A percentile compares a stretch with the other conserved stretches of the same genome.
Conservation (phyloP, 148 eudicot genomes). For the Rhododendron simsii region DNA sequence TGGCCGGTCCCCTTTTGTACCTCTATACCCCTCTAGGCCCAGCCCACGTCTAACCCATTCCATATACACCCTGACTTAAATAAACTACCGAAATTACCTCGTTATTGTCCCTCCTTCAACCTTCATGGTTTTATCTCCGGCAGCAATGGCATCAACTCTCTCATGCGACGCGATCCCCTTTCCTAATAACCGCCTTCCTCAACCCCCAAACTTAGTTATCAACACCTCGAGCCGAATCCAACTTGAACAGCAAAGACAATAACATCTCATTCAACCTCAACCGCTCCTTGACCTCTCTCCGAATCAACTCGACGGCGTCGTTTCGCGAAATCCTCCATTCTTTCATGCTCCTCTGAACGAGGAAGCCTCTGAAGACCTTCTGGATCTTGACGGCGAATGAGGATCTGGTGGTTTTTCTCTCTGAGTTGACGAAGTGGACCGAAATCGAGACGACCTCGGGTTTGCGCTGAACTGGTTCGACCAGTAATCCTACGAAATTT, state of each 20-base stretch:
- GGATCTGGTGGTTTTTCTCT: not conserved
- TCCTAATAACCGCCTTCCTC: slow-evolving; percentile 44
- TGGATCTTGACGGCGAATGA: slow-evolving; percentile 40
- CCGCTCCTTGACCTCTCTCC: slow-evolving; percentile 37
- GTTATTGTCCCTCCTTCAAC: too few relatives aligned
- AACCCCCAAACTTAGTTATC: slow-evolving; percentile 44
- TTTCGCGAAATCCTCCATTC: slow-evolving; percentile 29
- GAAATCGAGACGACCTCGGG: slow-evolving; percentile 32
- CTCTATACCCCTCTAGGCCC: too few relatives aligned
- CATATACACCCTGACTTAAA: too few relatives aligned
- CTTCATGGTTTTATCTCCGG: not conserved
- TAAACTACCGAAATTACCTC: too few relatives aligned
- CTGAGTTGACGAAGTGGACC: slow-evolving; percentile 31
- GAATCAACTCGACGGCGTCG: slow-evolving; percentile 31
- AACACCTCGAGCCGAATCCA: slow-evolving; percentile 58
- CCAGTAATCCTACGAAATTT: not conserved
- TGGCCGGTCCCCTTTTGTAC: too few relatives aligned
- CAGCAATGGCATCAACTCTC: slow-evolving; percentile 36
- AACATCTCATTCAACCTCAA: slow-evolving; percentile 51
- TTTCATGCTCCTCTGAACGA: slow-evolving; percentile 50
- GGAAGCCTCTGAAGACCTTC: slow-evolving; percentile 60
- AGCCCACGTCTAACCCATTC: too few relatives aligned
- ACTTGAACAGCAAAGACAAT: slow-evolving; percentile 53
- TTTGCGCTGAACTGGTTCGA: not conserved
- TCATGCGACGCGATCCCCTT: slow-evolving; percentile 62